A percentile compares a stretch with the other conserved stretches of the same genome.
These are phyloP conservation scores for Fusarium foetens DNA, from an alignment of 2,329 filamentous ascomycete species.

Conservation along the genomic window DNA sequence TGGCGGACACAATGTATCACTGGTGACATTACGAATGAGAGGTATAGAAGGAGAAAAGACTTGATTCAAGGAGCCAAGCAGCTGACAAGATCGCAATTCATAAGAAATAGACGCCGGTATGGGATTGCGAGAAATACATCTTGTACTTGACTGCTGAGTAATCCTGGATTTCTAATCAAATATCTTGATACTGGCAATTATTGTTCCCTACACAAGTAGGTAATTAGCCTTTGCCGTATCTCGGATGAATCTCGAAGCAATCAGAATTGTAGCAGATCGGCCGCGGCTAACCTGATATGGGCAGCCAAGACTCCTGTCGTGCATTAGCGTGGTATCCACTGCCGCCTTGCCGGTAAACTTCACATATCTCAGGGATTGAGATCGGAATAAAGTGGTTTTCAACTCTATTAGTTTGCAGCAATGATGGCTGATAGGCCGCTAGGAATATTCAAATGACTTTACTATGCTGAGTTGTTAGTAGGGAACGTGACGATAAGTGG, in stretches of 20 bases:
- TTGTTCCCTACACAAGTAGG: neutral
- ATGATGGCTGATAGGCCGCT: neutral
- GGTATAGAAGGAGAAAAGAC: accelerated
- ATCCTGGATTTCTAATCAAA: neutral
- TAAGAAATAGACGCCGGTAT: accelerated
- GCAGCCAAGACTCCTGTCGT: neutral
- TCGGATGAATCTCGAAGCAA: neutral
- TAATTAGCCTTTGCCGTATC: neutral
- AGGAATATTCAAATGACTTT: accelerated
- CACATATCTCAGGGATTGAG: neutral
- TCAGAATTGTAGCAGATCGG: neutral
- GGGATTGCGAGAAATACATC: neutral
- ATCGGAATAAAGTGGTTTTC: neutral
- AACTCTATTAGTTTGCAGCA: accelerated
- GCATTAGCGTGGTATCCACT: neutral
- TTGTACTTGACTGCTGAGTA: neutral
- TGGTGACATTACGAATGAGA: neutral
- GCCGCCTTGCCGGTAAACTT: neutral
- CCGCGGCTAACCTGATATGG: neutral
- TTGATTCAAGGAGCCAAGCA: neutral
- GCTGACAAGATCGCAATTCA: neutral
- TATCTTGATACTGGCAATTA: neutral
- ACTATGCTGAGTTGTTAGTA: neutral
- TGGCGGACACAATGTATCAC: neutral
- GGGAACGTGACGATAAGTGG: neutral